phyloP scores from a whole-genome alignment of 164 flowering plant genomes.

The Buxus sempervirens region DNA sequence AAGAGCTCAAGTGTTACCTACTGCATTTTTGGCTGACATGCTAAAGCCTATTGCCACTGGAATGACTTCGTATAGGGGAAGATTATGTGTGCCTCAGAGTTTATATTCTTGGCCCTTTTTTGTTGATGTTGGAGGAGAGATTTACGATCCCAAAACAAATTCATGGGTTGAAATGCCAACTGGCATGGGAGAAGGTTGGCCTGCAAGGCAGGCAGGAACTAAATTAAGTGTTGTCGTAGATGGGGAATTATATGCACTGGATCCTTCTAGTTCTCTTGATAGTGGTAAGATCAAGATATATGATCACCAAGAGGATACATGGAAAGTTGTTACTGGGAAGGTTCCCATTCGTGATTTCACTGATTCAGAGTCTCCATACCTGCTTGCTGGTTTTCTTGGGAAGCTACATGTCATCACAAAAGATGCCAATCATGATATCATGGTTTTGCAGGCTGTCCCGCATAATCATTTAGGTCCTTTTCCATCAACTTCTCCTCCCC shows the following conservation, averaged over 20 bases:
- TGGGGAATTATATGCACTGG: constrained; percentile 78
- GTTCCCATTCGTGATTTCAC: constrained; percentile 61
- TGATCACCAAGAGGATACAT: constrained; percentile 66
- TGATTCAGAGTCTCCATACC: constrained; percentile 75
- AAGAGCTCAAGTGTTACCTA: constrained; percentile 68
- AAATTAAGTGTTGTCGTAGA: constrained; percentile 61
- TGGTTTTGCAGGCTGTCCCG: constrained; percentile 47
- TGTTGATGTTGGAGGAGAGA: constrained; percentile 89
- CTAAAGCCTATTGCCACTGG: constrained; percentile 97
- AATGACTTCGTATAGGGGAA: constrained; percentile 75
- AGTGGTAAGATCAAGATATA: constrained; percentile 74
- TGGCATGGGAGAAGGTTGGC: constrained; percentile 99
- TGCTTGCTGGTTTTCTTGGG: constrained; percentile 73
- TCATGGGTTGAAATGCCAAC: constrained; percentile 87
- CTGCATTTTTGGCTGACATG: constrained; percentile 69
- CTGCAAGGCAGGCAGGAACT: constrained; percentile 89
- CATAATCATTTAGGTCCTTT: constrained; percentile 20
- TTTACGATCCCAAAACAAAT: constrained; percentile 71
- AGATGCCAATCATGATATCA: constrained; percentile 44
- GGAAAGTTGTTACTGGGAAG: constrained; percentile 72
- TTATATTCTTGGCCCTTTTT: constrained; percentile 87
- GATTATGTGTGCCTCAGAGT: constrained; percentile 80
- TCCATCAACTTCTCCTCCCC: constrained; percentile 25
- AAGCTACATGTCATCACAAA: constrained; percentile 83
- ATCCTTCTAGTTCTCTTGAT: constrained; percentile 74